Percentiles rank a stretch among this genome's conserved stretches.
Evolutionary conservation across 495 filamentous ascomycete species (phyloP).

Genomic region (Staphylotrichum tortipilum): DNA sequence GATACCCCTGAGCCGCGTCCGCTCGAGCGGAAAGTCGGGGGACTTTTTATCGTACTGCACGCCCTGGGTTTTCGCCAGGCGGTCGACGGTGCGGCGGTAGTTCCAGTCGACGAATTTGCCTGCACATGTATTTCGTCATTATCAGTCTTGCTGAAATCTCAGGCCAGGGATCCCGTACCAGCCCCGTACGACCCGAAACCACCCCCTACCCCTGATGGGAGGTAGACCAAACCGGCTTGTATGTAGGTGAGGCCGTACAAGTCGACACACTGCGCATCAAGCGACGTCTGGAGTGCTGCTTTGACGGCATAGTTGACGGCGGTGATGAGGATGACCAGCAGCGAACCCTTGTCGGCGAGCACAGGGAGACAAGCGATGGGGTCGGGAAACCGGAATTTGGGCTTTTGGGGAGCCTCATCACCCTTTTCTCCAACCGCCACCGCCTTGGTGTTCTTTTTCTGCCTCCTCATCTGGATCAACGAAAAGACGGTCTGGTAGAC

Average conservation of each 20-base stretch:
- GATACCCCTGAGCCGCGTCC: conserved; percentile 46
- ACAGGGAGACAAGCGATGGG: conserved; percentile 6
- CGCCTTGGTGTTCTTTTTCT: neutral
- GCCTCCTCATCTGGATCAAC: neutral
- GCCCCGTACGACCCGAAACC: conserved; percentile 47
- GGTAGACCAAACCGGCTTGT: conserved; percentile 49
- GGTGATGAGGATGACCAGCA: conserved; percentile 5
- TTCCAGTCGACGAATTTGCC: conserved; percentile 46
- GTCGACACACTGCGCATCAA: conserved; percentile 32
- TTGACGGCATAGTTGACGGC: conserved; percentile 42
- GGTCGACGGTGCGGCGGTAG: conserved; percentile 30
- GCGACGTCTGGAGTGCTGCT: conserved; percentile 33
- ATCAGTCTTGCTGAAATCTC: no score
- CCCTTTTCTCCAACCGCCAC: neutral
- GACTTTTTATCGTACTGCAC: conserved; percentile 5
- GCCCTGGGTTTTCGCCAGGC: neutral
- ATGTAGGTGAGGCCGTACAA: conserved; percentile 52
- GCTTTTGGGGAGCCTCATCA: neutral
- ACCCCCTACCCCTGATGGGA: conserved; percentile 55
- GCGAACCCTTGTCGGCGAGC: conserved; percentile 2
- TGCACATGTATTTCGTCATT: neutral
- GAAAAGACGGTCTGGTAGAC: conserved; percentile 26
- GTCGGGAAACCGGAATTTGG: conserved; percentile 1
- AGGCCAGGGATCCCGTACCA: neutral
- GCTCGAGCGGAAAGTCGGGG: conserved; percentile 53